Base-by-base conservation (phyloP, 805 yeast genomes). In the Candida insectorum region DNA sequence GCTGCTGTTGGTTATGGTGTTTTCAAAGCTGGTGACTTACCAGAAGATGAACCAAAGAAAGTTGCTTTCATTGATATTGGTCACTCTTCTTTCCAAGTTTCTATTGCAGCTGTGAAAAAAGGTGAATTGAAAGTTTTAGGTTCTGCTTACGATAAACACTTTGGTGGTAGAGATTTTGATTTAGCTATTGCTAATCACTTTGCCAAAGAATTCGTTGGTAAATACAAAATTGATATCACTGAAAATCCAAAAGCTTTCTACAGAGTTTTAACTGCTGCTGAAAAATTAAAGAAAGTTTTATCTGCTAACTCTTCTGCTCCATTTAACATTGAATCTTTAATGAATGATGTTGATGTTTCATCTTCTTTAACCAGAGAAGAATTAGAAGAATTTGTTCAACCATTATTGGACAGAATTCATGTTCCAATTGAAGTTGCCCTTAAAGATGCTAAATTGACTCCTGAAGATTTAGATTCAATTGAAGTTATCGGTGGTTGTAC, bases 1-100 rank as follows among this genome's bases (percentile, higher is more conserved):
- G 98, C 98, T 42, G 97, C 97, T 54, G 96, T 93, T 47, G 94
- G 97, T 52, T 94, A 93, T 72, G 98, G 98, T 74, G 96, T 93
- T 41, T 93, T 93, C 83, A 89, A 93, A 78, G 68, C 66, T 26
- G 77, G 85, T 47, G 97, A 91, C 58, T 75, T 93, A 54, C 96
- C 97, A 54, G 97, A 88, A 65, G 95, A 86, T 53, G 84, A 82
- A 63, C 82, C 89, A 56, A 81, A 84, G 71, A 83, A 77, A 56
- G 84, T 93, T 51, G 97, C 95, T 31, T 85, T 93, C 54, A 81
- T 93, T 40, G 99, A 93, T 65, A 85, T 94, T 64, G 99, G 99
- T 52, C 95, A 93, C 74, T 87, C 97, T 27, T 79, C 95, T 31
- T 91, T 79, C 75, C 85, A 93, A 47, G 94, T 94, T 47, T 70